Base-by-base conservation (phyloP, 2,329 filamentous ascomycete genomes). In the Hypoxylon sp. region DNA sequence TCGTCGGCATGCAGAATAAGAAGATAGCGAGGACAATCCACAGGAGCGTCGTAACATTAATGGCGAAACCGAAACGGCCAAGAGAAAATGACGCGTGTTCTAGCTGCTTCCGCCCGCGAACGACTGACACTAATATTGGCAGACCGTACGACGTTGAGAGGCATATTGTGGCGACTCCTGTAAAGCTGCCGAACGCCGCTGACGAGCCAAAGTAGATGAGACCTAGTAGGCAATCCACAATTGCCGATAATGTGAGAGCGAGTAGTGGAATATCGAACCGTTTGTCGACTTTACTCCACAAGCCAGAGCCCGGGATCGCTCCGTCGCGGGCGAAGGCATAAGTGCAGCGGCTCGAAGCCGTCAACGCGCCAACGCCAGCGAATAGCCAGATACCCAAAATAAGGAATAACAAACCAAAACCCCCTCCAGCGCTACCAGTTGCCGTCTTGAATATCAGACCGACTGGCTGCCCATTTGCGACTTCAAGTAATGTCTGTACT, bases 101-200 rank as follows among this genome's bases (percentile, higher is more conserved):
- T n/a, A 94, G 87, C 37, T 88, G 85, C 58, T 86, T 84, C n/a
- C 92, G 87, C 9, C 89, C 85, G 14, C 90, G 87, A 1, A 94
- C 73, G 2, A 94, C 81, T 10, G 86, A 91, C 64, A 94, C 90
- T 10, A 94, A 80, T 60, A 94, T 93, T 0, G 92, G 92, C 14
- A 94, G 84, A 13, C 90, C 91, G 78, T 94, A 94, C 0, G 91
- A 93, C 3, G 90, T 89, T 0, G 89, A 91, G 0, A 94, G 86
- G 71, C 91, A 94, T 76, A 94, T 94, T 3, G 92, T 94, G 1
- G 92, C 92, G 0, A 94, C 91, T 29, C 92, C 91, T 0, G 92
- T 94, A 79, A 94, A 94, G 9, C 89, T 90, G 82, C 91, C 92
- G 82, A 94, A 94, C 0, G 92, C 92, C 0, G 91, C 91, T 0